Conservation (phyloP, 75 land plant species). For the Sequoiadendron giganteum region DNA sequence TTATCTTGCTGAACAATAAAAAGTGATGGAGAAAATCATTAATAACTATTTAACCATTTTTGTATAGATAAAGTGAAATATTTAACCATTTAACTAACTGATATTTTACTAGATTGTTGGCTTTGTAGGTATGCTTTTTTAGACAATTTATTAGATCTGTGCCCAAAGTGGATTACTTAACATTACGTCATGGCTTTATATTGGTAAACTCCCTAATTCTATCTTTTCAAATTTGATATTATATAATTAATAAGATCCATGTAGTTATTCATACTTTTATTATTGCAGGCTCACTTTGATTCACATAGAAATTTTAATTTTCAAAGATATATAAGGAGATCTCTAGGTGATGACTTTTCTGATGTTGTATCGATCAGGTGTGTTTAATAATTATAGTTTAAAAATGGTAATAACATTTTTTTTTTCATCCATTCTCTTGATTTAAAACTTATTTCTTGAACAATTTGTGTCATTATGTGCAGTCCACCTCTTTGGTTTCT, state of each 20-base stretch:
- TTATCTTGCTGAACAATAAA: too few relatives aligned
- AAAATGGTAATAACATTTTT: background rate
- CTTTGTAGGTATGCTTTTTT: conserved; percentile 76
- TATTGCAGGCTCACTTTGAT: too few relatives aligned
- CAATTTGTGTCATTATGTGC: background rate
- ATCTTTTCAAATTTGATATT: too few relatives aligned
- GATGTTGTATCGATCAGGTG: conserved; percentile 67
- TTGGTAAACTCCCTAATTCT: conserved; percentile 26
- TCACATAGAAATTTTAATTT: conserved; percentile 36
- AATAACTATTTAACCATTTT: too few relatives aligned
- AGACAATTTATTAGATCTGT: conserved; percentile 78
- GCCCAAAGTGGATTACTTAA: conserved; percentile 66
- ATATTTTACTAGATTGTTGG: too few relatives aligned
- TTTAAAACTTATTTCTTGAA: background rate
- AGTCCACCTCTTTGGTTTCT: conserved; percentile 77
- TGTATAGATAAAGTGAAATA: too few relatives aligned
- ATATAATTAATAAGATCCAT: too few relatives aligned
- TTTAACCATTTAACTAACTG: too few relatives aligned
- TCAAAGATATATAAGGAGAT: conserved; percentile 54
- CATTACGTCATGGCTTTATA: conserved; percentile 83
- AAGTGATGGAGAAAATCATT: too few relatives aligned
- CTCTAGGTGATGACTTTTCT: conserved; percentile 67
- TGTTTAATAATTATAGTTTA: background rate
- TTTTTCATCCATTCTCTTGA: background rate
- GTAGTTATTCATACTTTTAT: too few relatives aligned